phyloP scores from a whole-genome alignment of 1,284 basidiomycete genomes.

The Salmacisia buchloeana region DNA sequence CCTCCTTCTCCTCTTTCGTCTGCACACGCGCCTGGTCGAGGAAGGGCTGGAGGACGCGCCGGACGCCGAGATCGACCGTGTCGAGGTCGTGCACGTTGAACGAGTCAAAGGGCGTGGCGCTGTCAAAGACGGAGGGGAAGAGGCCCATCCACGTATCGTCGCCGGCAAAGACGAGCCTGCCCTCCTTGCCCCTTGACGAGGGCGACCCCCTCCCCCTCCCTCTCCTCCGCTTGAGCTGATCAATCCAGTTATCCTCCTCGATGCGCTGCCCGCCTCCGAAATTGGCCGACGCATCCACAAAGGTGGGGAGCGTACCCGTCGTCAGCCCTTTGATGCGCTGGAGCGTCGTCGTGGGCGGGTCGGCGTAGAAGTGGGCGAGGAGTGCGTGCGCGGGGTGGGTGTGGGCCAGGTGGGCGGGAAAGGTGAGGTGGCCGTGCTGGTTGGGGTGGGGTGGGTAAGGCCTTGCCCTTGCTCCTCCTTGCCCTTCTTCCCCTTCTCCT shows the following conservation, averaged over 20 bases:
- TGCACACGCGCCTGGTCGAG: constrained; percentile 56
- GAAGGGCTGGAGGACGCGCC: constrained; percentile 73
- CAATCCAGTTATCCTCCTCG: constrained; percentile 71
- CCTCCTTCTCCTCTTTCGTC: constrained; percentile 21
- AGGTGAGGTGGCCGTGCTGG: constrained; percentile 74
- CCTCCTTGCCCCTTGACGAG: no score
- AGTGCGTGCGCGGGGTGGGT: constrained; percentile 66
- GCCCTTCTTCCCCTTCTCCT: neutral
- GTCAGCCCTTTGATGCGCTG: constrained; percentile 93
- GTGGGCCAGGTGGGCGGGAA: constrained; percentile 68
- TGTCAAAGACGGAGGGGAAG: constrained; percentile 70
- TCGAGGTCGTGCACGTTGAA: constrained; percentile 99
- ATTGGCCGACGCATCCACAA: constrained; percentile 85
- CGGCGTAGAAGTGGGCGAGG: constrained; percentile 80
- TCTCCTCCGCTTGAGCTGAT: constrained; percentile 41
- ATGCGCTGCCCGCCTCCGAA: constrained; percentile 67
- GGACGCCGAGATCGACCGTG: constrained; percentile 87
- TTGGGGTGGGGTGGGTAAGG: constrained; percentile 54
- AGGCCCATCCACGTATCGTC: constrained; percentile 94
- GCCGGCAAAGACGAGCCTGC: constrained; percentile 67
- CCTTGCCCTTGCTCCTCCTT: constrained; percentile 2
- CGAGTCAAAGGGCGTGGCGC: constrained; percentile 77
- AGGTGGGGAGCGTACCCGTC: constrained; percentile 91
- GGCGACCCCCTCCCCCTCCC: neutral
- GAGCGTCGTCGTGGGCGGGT: constrained; percentile 91